Evolutionary conservation across 2,329 filamentous ascomycete genomes (phyloP), one percentile per base, ranked within the genome.

Genomic region (Teratosphaeria nubilosa): DNA sequence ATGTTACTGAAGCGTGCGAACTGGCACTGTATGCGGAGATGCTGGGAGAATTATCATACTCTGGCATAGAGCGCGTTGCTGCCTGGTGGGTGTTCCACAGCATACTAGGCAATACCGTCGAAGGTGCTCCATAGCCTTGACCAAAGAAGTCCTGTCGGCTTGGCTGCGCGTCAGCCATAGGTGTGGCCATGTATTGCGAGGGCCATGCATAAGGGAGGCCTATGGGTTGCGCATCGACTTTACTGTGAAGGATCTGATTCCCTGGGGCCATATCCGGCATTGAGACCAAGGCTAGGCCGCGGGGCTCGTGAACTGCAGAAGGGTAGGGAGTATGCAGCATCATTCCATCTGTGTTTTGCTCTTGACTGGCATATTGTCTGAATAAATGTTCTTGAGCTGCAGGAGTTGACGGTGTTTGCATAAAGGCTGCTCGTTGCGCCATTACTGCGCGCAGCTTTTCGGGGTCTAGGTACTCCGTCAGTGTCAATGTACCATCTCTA

Each of bases 1-100:
- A 67, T 13, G 50, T 45, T 16, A 58, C 58, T 5, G 65, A 67
- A 16, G 60, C 57, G 20, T 58, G 59, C 1, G 62, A 66, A 51
- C 61, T 62, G 20, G 56, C 55, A 56, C 60, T 66, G 57, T 65
- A 66, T 11, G 64, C 59, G 13, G 66, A 68, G 4, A 59, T 58
- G 48, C 60, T 59, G 2, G 65, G 61, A n/a, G 64, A 65, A 14
- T 37, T 45, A 30, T 63, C 58, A 31, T 63, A 60, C 31, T 51
- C 53, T 6, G 56, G 54, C 41, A 56, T 57, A 32, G 50, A 34
- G 9, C 56, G 48, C 11, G 54, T 25, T 7, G 53, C 24, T 20
- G 32, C 54, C 11, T 56, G 51, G 16, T 55, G 4, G 13, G 55
- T 45, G 25, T 62, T 54, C 63, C 63, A 66, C 11, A 55, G 27